A percentile compares a stretch with the other conserved stretches of the same genome.
phyloP scores from a whole-genome alignment of 1,284 basidiomycete genomes.

The Fomitopsis schrenkii region DNA sequence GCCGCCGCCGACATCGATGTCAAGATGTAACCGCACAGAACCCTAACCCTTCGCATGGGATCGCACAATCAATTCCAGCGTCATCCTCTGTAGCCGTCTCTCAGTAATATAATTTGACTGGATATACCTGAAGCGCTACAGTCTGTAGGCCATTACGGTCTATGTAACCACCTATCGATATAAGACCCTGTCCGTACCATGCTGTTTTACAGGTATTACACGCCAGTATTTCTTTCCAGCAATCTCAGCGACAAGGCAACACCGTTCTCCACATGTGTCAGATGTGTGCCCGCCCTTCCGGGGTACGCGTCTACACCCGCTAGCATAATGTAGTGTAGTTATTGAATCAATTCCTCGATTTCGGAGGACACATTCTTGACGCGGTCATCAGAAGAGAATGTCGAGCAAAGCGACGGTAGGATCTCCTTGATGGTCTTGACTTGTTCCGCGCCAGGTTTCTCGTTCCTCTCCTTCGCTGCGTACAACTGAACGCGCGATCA shows the following conservation, averaged over 20 bases:
- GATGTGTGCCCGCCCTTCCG: not conserved
- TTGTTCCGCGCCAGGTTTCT: constrained; percentile 35
- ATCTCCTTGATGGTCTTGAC: constrained; percentile 36
- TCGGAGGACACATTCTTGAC: constrained; percentile 48
- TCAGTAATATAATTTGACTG: not conserved
- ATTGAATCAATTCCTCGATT: constrained; percentile 26
- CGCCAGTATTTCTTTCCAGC: not conserved
- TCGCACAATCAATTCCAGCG: too few species aligned
- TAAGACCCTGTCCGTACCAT: not conserved
- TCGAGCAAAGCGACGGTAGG: constrained; percentile 35
- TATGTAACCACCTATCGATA: not conserved
- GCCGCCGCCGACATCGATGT: constrained; percentile 4
- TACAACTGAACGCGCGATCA: constrained; percentile 38
- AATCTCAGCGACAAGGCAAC: not conserved
- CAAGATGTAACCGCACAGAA: not conserved
- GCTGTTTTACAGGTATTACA: constrained; percentile 1
- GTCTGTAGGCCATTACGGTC: not conserved
- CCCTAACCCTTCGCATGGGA: constrained; percentile 1
- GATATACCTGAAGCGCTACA: not conserved
- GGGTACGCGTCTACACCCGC: not conserved
- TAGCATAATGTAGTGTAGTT: not conserved
- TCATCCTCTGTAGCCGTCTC: too few species aligned
- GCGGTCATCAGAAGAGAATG: constrained; percentile 52
- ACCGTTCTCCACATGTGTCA: not conserved
- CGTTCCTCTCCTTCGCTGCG: constrained; percentile 36